Base-by-base conservation (phyloP, 352 stramenopile species). In the Phytophthora pini region DNA sequence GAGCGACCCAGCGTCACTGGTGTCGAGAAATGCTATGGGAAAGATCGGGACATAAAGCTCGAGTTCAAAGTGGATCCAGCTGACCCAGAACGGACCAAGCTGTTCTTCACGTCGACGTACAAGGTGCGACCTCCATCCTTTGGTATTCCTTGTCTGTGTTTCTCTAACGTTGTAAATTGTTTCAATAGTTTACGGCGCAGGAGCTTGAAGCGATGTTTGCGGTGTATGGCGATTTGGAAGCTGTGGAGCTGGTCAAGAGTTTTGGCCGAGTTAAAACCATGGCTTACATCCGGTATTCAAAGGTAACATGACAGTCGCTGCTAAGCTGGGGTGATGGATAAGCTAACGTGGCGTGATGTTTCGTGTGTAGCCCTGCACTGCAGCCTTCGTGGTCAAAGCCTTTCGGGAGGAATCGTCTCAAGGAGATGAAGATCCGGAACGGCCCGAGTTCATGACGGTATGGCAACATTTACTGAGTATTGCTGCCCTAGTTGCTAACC, bases 191-290 rank as follows among this genome's bases (percentile, higher is more conserved):
- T 38, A 94, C 86, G 5, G 54, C 74, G 27, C 88, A 95, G 56
- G 88, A 94, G 22, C 46, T 95, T 0, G 74, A 93, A 26, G 86
- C 88, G 1, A 93, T 95, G 80, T 95, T 95, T 68, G 72, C 66
- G 0, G 82, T 90, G 4, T 95, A 95, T 38, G 80, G 86, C 2
- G 73, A 93, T 62, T 87, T 95, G 46, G 82, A 93, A 34, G 69
- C 56, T 20, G 85, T 88, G 41, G 60, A 92, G 32, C 58, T 89
- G 9, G 79, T 90, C 22, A 87, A 84, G 56, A 92, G 76, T 58
- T 93, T 93, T 68, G 88, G 88, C 3, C 77, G 82, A 22, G 50
- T 94, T n/a, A 90, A 90, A 68, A 94, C 88, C 1, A 95, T 95
- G 88, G 88, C 88, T 11, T 95, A 95, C 40, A 65, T 95, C 32